phyloP scores from a whole-genome alignment of 2,329 filamentous ascomycete species.

The Periconia digitata region DNA sequence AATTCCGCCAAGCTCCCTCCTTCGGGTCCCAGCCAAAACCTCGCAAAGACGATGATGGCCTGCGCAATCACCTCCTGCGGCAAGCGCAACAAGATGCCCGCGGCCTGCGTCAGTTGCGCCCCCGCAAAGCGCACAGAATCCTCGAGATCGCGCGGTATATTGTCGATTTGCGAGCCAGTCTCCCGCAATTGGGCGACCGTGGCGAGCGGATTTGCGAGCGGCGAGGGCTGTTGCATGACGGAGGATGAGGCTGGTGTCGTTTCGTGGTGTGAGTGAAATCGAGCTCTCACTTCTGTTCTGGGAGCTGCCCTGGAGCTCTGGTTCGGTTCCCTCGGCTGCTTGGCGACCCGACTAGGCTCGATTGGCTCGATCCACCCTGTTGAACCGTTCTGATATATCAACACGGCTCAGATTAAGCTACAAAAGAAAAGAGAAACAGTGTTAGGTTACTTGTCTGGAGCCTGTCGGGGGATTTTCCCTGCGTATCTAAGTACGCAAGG shows the following conservation, averaged over 20 bases:
- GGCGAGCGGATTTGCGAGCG: slow-evolving; percentile 69
- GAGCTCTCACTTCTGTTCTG: neutral
- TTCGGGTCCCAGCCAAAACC: slow-evolving; percentile 72
- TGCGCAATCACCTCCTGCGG: slow-evolving; percentile 85
- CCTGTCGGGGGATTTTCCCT: too few relatives aligned
- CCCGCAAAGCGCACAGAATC: slow-evolving; percentile 71
- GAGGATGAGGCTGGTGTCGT: too few relatives aligned
- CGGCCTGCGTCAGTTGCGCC: slow-evolving; percentile 73
- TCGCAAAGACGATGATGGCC: slow-evolving; percentile 77
- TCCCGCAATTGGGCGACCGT: slow-evolving; percentile 69
- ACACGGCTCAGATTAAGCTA: too few relatives aligned
- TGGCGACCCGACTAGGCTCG: slow-evolving; percentile 3
- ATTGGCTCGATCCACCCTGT: too few relatives aligned
- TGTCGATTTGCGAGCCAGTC: slow-evolving; percentile 57
- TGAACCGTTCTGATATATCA: too few relatives aligned
- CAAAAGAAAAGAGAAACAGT: too few relatives aligned
- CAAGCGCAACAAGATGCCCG: slow-evolving; percentile 77
- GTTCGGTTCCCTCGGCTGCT: slow-evolving; percentile 3
- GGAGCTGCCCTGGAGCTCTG: slow-evolving; percentile 6
- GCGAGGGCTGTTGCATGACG: slow-evolving; percentile 32
- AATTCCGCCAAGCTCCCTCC: slow-evolving; percentile 52
- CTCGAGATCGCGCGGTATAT: slow-evolving; percentile 68
- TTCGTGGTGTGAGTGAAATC: neutral
- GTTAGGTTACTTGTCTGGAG: too few relatives aligned
- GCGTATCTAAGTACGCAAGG: too few relatives aligned